These are phyloP conservation scores for Ceratobasidium sp. DNA, from an alignment of 1,284 basidiomycete genomes.

Conservation along the genomic window DNA sequence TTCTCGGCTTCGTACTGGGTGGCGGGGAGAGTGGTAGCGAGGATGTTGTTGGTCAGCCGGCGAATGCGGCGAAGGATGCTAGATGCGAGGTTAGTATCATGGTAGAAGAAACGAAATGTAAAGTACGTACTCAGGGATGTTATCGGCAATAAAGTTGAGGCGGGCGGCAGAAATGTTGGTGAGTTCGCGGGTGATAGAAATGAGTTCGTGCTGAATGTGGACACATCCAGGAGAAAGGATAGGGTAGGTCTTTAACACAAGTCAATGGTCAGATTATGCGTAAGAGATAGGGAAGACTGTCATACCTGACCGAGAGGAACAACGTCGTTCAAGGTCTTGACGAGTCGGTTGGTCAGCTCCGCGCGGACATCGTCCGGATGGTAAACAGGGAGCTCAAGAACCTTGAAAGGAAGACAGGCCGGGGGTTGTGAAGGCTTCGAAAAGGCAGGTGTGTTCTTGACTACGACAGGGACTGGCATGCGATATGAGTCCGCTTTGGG, in stretches of 20 bases:
- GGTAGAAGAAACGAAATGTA: background rate
- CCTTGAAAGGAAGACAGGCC: constrained; percentile 13
- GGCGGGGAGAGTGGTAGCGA: background rate
- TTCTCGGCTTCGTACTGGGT: constrained; percentile 15
- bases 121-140: constrained; percentile 22
- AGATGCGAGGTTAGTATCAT: background rate
- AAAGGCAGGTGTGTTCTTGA: background rate
- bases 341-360: constrained; percentile 19
- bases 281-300: no score
- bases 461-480: constrained; percentile 33
- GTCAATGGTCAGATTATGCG: background rate
- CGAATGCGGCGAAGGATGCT: constrained; percentile 33
- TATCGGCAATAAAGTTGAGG: constrained; percentile 16
- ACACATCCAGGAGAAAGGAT: constrained; percentile 17
- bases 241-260: constrained; percentile 4
- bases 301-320: constrained; percentile 26
- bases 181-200: constrained; percentile 13
- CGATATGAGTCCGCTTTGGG: background rate
- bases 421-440: constrained; percentile 6
- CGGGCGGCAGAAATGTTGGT: constrained; percentile 10
- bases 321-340: constrained; percentile 34
- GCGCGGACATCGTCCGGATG: constrained; percentile 23
- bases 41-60: constrained; percentile 24
- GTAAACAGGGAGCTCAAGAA: constrained; percentile 28
- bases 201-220: constrained; percentile 24